Conservation (phyloP, 257 asterid genomes). For the Penstemon newberryi region DNA sequence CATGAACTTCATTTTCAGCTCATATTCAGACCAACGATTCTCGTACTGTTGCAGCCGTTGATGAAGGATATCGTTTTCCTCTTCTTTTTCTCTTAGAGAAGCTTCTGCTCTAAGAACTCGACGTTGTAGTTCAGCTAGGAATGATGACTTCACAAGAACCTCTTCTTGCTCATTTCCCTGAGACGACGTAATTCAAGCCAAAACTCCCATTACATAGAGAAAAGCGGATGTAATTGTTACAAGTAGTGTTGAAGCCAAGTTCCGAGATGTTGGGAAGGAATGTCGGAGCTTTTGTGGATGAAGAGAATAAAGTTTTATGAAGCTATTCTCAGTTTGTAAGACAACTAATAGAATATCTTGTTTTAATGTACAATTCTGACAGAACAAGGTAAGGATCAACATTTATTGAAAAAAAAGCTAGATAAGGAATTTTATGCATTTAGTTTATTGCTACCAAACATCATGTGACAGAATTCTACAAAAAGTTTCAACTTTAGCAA, state of each 20-base stretch:
- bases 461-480: too few relatives aligned
- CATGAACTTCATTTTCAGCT: slow-evolving; percentile 94
- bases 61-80: slow-evolving; percentile 84
- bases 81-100: slow-evolving; percentile 76
- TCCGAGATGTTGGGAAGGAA: too few relatives aligned
- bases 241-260: too few relatives aligned
- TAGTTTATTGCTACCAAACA: too few relatives aligned
- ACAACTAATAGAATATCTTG: too few relatives aligned
- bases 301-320: too few relatives aligned
- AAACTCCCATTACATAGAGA: not conserved
- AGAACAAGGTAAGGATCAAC: not conserved
- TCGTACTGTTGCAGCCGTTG: slow-evolving; percentile 90
- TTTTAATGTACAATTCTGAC: not conserved
- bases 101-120: slow-evolving; percentile 92
- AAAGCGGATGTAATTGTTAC: not conserved
- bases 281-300: too few relatives aligned
- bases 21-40: slow-evolving; percentile 95
- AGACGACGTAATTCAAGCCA: slow-evolving; percentile 2
- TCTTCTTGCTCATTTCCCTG: slow-evolving; percentile 80
- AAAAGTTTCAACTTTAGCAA: too few relatives aligned
- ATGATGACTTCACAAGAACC: slow-evolving; percentile 86
- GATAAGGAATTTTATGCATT: too few relatives aligned
- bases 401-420: not conserved
- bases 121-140: slow-evolving; percentile 90
- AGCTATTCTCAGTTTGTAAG: too few relatives aligned